Conservation (phyloP, 2,329 filamentous ascomycete species). For the Neobulgaria alba region DNA sequence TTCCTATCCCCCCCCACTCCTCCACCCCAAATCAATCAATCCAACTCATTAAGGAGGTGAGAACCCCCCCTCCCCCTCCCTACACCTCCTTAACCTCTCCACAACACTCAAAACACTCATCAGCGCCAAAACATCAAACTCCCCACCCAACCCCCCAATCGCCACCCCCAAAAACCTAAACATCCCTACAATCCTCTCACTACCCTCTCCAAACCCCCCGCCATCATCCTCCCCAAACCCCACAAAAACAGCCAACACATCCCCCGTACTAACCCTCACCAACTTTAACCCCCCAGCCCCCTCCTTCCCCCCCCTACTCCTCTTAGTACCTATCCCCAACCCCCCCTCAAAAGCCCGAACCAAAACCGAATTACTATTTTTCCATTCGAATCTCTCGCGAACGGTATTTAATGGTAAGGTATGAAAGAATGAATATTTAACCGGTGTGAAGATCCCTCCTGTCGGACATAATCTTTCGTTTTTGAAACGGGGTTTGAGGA, state of each 20-base stretch:
- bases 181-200: constrained; percentile 14
- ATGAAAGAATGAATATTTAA: constrained; percentile 20
- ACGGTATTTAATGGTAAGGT: constrained; percentile 13
- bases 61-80: no score
- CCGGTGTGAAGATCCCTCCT: constrained; percentile 17
- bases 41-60: no score
- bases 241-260: constrained; percentile 23
- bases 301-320: constrained; percentile 2
- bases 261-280: constrained; percentile 17
- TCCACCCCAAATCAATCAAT: no score
- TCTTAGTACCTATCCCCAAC: no score
- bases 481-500: constrained; percentile 9
- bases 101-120: constrained; percentile 20
- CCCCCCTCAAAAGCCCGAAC: constrained; percentile 9
- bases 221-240: constrained; percentile 13
- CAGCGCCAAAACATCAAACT: constrained; percentile 22
- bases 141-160: constrained; percentile 15
- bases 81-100: constrained; percentile 21
- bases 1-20: no score
- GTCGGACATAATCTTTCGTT: constrained; percentile 15
- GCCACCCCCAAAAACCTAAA: constrained; percentile 17
- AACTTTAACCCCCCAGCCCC: constrained; percentile 17
- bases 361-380: constrained; percentile 12
- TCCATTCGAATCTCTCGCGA: constrained; percentile 23
- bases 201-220: constrained; percentile 8